A percentile compares a stretch with the other conserved stretches of the same genome.
phyloP scores from a whole-genome alignment of 2,329 filamentous ascomycete genomes.

The Penicillium thymicola region DNA sequence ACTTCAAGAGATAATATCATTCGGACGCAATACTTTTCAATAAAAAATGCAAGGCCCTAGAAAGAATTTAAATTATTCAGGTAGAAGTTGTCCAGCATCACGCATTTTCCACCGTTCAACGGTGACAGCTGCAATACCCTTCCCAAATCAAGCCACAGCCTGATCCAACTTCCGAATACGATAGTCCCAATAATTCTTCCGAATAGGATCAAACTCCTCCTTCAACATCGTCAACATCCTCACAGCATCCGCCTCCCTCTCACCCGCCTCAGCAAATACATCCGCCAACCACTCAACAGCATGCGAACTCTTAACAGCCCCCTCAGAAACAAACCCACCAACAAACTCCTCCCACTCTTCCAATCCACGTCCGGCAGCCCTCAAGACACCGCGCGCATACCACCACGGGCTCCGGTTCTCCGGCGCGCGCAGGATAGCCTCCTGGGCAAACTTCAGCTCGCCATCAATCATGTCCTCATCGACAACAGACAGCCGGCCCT shows the following conservation, averaged over 20 bases:
- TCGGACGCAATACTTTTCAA: neutral
- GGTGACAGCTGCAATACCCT: neutral
- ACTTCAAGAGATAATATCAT: neutral
- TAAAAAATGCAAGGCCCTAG: neutral
- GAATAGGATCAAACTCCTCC: slow-evolving; percentile 85
- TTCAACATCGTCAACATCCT: slow-evolving; percentile 70
- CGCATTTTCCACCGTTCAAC: neutral
- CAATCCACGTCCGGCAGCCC: slow-evolving; percentile 57
- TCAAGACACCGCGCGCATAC: slow-evolving; percentile 75
- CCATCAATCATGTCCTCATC: slow-evolving; percentile 64
- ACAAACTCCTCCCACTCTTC: slow-evolving; percentile 54
- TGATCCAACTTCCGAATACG: slow-evolving; percentile 48
- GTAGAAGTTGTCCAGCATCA: neutral
- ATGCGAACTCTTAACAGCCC: slow-evolving; percentile 58
- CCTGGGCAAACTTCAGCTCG: slow-evolving; percentile 71
- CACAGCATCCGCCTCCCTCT: slow-evolving; percentile 57
- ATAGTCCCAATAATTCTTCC: slow-evolving; percentile 91
- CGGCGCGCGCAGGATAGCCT: slow-evolving; percentile 72
- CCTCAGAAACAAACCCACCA: slow-evolving; percentile 48
- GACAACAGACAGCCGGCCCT: slow-evolving; percentile 44
- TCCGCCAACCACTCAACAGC: slow-evolving; percentile 53
- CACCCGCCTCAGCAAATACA: slow-evolving; percentile 40
- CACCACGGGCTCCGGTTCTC: slow-evolving; percentile 96
- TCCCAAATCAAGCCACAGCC: slow-evolving; percentile 2
- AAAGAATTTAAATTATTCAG: no score